Evolutionary conservation across 2,329 filamentous ascomycete genomes (phyloP), one percentile per base, ranked within the genome.

Genomic region (Monosporascus sp.): DNA sequence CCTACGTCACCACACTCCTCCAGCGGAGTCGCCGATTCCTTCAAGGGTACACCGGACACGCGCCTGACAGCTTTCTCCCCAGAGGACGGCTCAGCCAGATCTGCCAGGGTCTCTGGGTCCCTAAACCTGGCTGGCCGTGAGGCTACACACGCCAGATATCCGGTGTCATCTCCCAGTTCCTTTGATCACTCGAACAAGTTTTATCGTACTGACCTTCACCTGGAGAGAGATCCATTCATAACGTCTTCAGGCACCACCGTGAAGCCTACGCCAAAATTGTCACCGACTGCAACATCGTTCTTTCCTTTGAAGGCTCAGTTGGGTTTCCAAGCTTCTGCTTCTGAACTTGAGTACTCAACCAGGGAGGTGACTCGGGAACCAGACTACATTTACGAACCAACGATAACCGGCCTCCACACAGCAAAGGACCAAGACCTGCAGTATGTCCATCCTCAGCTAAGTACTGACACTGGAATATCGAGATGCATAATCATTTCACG

Each of bases 1-100:
- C 71, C 73, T 6, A 67, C 75, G 35, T 82, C 80, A 3, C 78
- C 80, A 45, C 74, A 71, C 53, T 81, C 80, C 0, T 79, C 78
- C 2, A 73, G 65, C 51, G 79, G 76, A 46, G 75, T 72, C 20
- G 75, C 74, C 35, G 80, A 81, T 50, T 86, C 84, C 11, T 78
- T 76, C 63, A 78, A 82, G 60, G 80, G 78, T 17, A 88, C 86
- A 6, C 85, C 86, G 0, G 83, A 86, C 54, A 87, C 85, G 7
- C 80, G 78, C 49, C 59, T 86, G 43, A 85, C 84, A 5, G 72
- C 79, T 6, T 87, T 87, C 64, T 88, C 85, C 4, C 84, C 85
- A 0, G 79, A 82, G 17, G 81, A 82, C 41, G 68, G 69, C 50
- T 76, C 77, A 15, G 68, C 71, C 38, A 77, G 76, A 58, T 75